These are phyloP conservation scores for Gracilaria domingensis DNA, from an alignment of 23 red algal species.

Conservation along the genomic window DNA sequence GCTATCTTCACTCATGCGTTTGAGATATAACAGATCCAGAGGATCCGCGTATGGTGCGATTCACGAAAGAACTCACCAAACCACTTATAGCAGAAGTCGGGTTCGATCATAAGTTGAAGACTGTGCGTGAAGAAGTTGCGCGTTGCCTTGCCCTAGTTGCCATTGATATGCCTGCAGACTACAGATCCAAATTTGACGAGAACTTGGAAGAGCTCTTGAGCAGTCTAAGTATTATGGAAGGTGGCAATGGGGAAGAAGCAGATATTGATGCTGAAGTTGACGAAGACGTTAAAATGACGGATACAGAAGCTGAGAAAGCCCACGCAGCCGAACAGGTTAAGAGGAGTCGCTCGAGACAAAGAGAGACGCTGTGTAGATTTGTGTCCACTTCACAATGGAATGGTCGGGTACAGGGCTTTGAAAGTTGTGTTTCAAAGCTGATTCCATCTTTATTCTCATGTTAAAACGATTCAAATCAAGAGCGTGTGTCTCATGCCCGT, in stretches of 20 bases:
- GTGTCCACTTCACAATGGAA: conserved; percentile 85
- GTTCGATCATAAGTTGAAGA: conserved; percentile 82
- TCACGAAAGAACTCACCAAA: conserved; percentile 39
- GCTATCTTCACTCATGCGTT: conserved; percentile 75
- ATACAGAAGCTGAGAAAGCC: background rate
- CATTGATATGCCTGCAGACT: conserved; percentile 24
- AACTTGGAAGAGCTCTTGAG: conserved; percentile 34
- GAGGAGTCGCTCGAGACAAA: conserved; percentile 79
- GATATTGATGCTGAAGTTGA: background rate
- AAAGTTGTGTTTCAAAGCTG: conserved; percentile 34
- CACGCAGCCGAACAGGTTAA: conserved; percentile 14
- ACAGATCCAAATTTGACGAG: conserved; percentile 15
- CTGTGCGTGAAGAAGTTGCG: conserved; percentile 82
- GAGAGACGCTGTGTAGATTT: conserved; percentile 83
- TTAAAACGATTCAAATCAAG: conserved; percentile 66
- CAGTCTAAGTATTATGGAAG: conserved; percentile 32
- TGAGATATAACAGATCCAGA: conserved; percentile 54
- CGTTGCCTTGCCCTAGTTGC: conserved; percentile 58
- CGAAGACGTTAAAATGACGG: conserved; percentile 26
- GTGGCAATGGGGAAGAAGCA: background rate
- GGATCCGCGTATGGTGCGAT: background rate
- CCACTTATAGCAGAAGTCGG: conserved; percentile 45
- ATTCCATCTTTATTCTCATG: conserved; percentile 72
- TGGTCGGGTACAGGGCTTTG: conserved; percentile 64
- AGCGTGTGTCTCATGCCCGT: conserved; percentile 72